Conservation (phyloP, 2,329 filamentous ascomycete species). For the Zarea fungicola region DNA sequence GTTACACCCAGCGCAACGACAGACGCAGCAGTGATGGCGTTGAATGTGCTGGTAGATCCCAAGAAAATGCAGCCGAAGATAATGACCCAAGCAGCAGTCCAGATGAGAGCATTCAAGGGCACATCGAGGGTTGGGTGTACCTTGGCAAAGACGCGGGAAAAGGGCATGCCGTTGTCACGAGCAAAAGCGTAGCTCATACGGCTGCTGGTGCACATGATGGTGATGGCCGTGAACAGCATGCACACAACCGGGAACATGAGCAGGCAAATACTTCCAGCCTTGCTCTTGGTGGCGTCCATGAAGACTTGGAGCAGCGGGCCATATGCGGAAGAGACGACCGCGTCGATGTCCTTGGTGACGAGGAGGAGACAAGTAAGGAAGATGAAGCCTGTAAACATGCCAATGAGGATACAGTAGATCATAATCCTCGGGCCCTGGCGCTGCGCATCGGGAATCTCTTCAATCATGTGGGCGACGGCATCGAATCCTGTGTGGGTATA, state of each 20-base stretch:
- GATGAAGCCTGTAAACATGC: slow-evolving; percentile 56
- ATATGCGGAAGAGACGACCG: slow-evolving; percentile 48
- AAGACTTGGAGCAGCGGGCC: slow-evolving; percentile 60
- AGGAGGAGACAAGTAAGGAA: slow-evolving; percentile 61
- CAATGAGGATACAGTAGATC: slow-evolving; percentile 60
- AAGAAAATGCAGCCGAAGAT: slow-evolving; percentile 67
- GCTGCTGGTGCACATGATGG: slow-evolving; percentile 60
- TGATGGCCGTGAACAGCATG: slow-evolving; percentile 57
- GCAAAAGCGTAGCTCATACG: slow-evolving; percentile 65
- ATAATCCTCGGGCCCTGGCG: slow-evolving; percentile 60
- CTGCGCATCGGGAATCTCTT: slow-evolving; percentile 54
- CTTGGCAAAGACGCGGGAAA: slow-evolving; percentile 53
- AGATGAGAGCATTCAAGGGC: slow-evolving; percentile 61
- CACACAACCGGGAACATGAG: slow-evolving; percentile 62
- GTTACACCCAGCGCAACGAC: slow-evolving; percentile 68
- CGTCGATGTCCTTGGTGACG: slow-evolving; percentile 52
- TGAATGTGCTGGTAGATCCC: slow-evolving; percentile 60
- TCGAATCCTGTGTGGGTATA: slow-evolving; percentile 36
- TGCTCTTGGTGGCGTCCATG: slow-evolving; percentile 55
- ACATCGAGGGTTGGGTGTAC: slow-evolving; percentile 58
- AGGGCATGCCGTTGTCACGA: slow-evolving; percentile 59
- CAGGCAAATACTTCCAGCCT: slow-evolving; percentile 56
- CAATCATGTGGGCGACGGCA: slow-evolving; percentile 46
- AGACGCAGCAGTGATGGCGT: slow-evolving; percentile 64
- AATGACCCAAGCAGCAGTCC: slow-evolving; percentile 56